phyloP scores from a whole-genome alignment of 2,329 filamentous ascomycete species.

The Fusarium gaditjirri region DNA sequence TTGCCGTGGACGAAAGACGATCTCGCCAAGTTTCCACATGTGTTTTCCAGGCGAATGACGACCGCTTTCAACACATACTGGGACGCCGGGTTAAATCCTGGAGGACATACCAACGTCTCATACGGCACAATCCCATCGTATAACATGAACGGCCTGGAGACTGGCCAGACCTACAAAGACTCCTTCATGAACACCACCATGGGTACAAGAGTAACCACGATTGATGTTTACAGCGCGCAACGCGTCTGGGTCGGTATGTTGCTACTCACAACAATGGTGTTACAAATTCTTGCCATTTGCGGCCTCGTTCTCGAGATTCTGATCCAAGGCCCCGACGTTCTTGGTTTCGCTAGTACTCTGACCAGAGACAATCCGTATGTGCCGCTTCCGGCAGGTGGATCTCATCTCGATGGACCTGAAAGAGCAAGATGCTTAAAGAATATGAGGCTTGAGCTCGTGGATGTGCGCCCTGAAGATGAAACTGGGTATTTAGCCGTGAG shows the following conservation, averaged over 20 bases:
- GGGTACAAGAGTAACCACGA: not conserved
- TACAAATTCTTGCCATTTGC: not conserved
- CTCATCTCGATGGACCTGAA: not conserved
- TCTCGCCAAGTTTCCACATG: not conserved
- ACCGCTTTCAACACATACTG: not conserved
- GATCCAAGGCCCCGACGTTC: not conserved
- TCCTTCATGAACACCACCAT: not conserved
- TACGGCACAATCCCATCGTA: rapidly evolving
- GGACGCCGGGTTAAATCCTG: not conserved
- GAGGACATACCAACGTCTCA: not conserved
- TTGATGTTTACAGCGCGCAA: not conserved
- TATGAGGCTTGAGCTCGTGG: not conserved
- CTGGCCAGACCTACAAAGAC: not conserved
- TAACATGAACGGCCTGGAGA: not conserved
- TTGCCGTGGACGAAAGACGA: not conserved
- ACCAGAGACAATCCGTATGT: not conserved
- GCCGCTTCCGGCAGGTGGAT: not conserved
- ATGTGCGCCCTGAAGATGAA: not conserved
- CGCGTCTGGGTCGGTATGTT: not conserved
- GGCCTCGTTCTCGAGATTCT: not conserved
- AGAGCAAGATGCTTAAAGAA: not conserved
- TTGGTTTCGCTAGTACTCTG: not conserved
- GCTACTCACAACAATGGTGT: not conserved
- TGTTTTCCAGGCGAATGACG: not conserved
- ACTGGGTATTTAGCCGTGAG: not conserved